A percentile compares a stretch with the other conserved stretches of the same genome.
phyloP scores from a whole-genome alignment of 2,329 filamentous ascomycete genomes.

The Macrophomina phaseolina region DNA sequence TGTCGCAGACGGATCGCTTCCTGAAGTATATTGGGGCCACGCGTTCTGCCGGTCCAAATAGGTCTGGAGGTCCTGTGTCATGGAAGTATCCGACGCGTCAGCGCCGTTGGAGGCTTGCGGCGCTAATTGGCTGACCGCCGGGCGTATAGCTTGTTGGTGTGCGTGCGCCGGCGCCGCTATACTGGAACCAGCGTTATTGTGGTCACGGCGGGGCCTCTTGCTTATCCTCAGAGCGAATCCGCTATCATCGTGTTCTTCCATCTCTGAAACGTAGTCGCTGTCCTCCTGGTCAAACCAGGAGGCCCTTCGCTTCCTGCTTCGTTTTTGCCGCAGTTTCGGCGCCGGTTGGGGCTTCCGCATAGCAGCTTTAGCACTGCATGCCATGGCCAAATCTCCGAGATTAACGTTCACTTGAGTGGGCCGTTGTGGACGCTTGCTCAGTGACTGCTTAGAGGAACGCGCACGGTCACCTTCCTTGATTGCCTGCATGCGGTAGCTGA shows the following conservation, averaged over 20 bases:
- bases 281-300: neutral
- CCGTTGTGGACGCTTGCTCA: conserved; percentile 32
- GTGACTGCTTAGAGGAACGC: conserved; percentile 39
- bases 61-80: neutral
- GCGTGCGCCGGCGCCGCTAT: neutral
- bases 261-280: conserved; percentile 5
- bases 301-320: too few species aligned
- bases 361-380: conserved; percentile 5
- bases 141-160: neutral
- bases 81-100: neutral
- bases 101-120: neutral
- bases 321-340: neutral
- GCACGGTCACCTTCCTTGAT: conserved; percentile 37
- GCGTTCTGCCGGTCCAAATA: neutral
- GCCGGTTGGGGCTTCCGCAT: neutral
- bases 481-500: conserved; percentile 36
- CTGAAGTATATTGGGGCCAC: conserved; percentile 14
- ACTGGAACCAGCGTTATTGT: neutral
- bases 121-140: neutral
- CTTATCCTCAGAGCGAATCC: neutral
- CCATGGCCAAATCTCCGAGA: conserved; percentile 38
- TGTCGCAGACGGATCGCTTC: neutral
- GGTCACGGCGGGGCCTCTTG: conserved; percentile 6
- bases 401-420: conserved; percentile 37
- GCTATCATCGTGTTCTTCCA: neutral